phyloP scores from a whole-genome alignment of 2,329 filamentous ascomycete genomes.

The Erysiphe pulchra region DNA sequence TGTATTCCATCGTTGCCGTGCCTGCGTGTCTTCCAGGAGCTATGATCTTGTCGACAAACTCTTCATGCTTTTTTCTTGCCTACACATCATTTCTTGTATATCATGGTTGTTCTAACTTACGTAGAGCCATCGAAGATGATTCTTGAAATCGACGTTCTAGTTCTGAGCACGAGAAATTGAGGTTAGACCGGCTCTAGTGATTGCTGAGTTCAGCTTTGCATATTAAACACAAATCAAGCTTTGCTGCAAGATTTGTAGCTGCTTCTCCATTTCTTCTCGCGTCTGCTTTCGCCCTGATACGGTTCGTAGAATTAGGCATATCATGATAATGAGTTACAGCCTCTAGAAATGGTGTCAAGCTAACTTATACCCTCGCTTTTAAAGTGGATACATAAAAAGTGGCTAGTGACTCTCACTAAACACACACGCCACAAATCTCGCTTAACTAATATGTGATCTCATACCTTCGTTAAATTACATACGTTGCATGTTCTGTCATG shows the following conservation, averaged over 20 bases:
- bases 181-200: not conserved
- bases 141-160: not conserved
- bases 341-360: no score
- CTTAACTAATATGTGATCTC: no score
- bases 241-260: not conserved
- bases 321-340: not conserved
- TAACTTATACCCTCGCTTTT: no score
- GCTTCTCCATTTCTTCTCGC: not conserved
- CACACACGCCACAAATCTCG: no score
- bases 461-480: no score
- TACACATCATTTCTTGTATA: not conserved
- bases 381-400: no score
- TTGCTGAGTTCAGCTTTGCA: not conserved
- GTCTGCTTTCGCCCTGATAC: not conserved
- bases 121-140: not conserved
- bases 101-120: not conserved
- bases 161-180: not conserved
- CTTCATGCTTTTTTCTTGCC: not conserved
- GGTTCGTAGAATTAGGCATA: not conserved
- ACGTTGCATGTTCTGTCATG: no score
- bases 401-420: no score
- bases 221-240: not conserved
- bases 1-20: not conserved
- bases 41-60: not conserved
- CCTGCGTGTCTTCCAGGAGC: not conserved